Percentiles rank a stretch among this genome's conserved stretches.
phyloP scores from a whole-genome alignment of 331 rosid genomes.

The Acacia concinna region DNA sequence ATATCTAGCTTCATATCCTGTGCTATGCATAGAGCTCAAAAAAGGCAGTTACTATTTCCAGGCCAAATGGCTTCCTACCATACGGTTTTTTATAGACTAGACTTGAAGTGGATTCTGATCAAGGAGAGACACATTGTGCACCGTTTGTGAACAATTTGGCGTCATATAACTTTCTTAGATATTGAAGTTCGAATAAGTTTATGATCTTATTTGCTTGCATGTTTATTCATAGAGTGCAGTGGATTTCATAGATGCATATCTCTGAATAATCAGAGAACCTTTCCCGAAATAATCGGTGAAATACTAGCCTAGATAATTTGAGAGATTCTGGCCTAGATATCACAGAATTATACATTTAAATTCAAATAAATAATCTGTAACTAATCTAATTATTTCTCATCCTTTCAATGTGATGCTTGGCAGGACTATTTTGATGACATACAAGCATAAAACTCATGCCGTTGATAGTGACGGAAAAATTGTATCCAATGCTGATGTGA shows the following conservation, averaged over 20 bases:
- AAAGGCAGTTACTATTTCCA: background rate
- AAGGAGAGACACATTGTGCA: background rate
- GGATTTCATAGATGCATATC: too few relatives aligned
- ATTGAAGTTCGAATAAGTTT: too few relatives aligned
- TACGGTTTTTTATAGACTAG: background rate
- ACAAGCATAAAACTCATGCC: conserved; percentile 97
- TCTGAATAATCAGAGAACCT: too few relatives aligned
- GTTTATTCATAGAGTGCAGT: too few relatives aligned
- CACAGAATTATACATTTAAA: too few relatives aligned
- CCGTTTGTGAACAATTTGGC: background rate
- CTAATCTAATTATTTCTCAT: background rate
- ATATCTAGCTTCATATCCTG: background rate
- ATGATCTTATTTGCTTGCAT: too few relatives aligned
- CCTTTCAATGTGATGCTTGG: conserved; percentile 28
- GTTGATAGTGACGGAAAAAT: conserved; percentile 81
- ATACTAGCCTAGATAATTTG: too few relatives aligned
- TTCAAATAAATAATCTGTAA: too few relatives aligned
- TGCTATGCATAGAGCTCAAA: background rate
- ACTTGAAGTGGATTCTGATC: background rate
- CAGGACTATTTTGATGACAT: conserved; percentile 93
- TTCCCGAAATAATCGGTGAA: too few relatives aligned
- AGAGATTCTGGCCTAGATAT: too few relatives aligned
- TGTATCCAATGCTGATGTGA: conserved; percentile 84
- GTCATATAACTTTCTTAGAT: background rate
- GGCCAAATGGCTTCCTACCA: background rate